Evolutionary conservation across 2,329 filamentous ascomycete species (phyloP).

Genomic region (Claviceps citrina): DNA sequence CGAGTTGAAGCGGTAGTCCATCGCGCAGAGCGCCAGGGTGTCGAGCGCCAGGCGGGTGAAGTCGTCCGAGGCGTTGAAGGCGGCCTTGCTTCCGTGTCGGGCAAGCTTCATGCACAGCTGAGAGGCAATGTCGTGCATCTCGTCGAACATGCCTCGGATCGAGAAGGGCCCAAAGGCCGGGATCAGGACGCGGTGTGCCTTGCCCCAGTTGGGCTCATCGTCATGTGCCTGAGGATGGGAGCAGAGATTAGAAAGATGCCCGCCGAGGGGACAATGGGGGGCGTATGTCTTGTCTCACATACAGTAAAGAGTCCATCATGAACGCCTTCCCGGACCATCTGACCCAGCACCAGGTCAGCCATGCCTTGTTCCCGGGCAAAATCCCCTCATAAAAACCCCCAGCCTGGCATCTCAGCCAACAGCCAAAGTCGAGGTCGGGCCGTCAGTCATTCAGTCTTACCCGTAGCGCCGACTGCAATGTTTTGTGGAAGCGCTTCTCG

Average conservation of each 20-base stretch:
- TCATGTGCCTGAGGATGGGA: slow-evolving; percentile 23
- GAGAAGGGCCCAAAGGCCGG: slow-evolving; percentile 55
- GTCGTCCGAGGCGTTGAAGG: slow-evolving; percentile 48
- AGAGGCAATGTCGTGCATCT: slow-evolving; percentile 52
- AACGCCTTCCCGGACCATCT: slow-evolving; percentile 43
- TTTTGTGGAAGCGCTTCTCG: slow-evolving; percentile 50
- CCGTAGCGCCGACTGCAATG: slow-evolving; percentile 31
- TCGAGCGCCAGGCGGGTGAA: slow-evolving; percentile 62
- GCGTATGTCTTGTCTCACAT: slow-evolving; percentile 6
- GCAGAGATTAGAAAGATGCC: no score
- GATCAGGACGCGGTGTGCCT: slow-evolving; percentile 49
- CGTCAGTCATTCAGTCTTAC: slow-evolving; percentile 17
- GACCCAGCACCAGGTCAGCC: not conserved
- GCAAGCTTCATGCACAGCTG: slow-evolving; percentile 56
- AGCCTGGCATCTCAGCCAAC: no score
- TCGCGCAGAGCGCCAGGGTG: slow-evolving; percentile 54
- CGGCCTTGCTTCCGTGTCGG: slow-evolving; percentile 39
- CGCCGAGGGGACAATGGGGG: no score
- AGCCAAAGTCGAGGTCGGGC: no score
- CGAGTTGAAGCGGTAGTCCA: slow-evolving; percentile 60
- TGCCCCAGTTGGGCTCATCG: slow-evolving; percentile 47
- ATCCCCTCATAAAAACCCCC: no score
- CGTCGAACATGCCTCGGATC: slow-evolving; percentile 53
- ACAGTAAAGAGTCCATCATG: slow-evolving; percentile 54
- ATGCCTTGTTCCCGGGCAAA: no score